Evolutionary conservation across 345 rosid genomes (phyloP), one percentile per base, ranked within the genome.

Genomic region (Salix purpurea): DNA sequence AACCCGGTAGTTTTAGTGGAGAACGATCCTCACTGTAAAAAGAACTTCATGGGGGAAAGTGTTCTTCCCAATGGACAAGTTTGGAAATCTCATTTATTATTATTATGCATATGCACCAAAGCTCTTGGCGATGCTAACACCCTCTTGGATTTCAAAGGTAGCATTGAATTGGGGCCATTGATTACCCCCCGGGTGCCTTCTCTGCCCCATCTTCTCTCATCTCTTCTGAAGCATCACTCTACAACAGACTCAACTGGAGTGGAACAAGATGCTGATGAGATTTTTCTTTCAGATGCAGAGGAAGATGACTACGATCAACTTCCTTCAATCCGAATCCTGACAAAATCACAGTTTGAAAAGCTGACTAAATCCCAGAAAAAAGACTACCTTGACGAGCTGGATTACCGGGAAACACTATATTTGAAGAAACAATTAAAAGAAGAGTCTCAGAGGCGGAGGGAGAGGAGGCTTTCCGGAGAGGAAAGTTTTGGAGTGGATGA

Each of bases 291-390:
- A 3, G 89, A 89, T 11, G 79, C 71, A 46, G 92, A 88, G 34
- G 97, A 89, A 70, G 92, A 93, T 77, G 97, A 91, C 78, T 96
- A 91, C 83, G 92, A 91, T 83, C 91, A 96, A 76, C 84, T 93
- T 72, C 99, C 99, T 74, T 54, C 99, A 60, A 88, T 96, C 71
- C 90, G 89, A 75, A 85, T 92, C 82, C 86, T 96, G 78, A 87
- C 91, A 66, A 96, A 87, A 85, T 74, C 94, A 23, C 94, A 93
- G 80, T 91, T 91, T 83, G 81, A 84, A 74, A 96, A 83, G 83
- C 81, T 96, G 79, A 83, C 87, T 36, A 86, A 88, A 81, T 80
- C 85, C 16, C 96, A 91, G 89, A 93, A 93, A 82, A 89, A 75
- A 54, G 92, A 84, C 30, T 96, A 93, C 81, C 90, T 96, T 65